Conservation (phyloP, 306 rosid species). For the Senna tora region DNA sequence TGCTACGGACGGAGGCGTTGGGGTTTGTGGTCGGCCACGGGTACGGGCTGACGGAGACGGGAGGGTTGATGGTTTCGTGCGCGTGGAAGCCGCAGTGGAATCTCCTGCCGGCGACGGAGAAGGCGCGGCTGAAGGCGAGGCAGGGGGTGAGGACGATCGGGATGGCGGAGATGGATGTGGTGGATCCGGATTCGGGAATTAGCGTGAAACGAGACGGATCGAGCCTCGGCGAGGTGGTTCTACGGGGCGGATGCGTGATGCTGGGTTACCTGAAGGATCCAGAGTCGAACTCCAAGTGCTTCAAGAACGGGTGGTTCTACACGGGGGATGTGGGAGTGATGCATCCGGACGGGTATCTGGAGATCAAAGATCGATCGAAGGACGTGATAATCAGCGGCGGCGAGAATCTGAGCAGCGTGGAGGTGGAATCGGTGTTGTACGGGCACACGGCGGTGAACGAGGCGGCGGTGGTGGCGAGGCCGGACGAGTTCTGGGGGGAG, state of each 20-base stretch:
- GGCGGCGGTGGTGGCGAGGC: slow-evolving; percentile 76
- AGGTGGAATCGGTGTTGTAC: slow-evolving; percentile 65
- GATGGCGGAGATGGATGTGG: slow-evolving; percentile 55
- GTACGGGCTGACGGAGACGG: slow-evolving; percentile 70
- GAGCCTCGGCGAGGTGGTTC: slow-evolving; percentile 56
- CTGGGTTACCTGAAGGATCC: slow-evolving; percentile 69
- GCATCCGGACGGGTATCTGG: slow-evolving; percentile 74
- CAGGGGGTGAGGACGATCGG: slow-evolving; percentile 66
- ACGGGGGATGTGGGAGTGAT: slow-evolving; percentile 77
- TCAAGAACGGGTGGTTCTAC: slow-evolving; percentile 66
- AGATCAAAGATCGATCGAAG: slow-evolving; percentile 71
- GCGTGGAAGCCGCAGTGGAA: slow-evolving; percentile 76
- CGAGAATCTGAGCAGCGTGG: slow-evolving; percentile 82
- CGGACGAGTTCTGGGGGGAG: slow-evolving; percentile 78
- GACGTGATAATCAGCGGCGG: slow-evolving; percentile 82
- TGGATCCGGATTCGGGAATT: slow-evolving; percentile 38
- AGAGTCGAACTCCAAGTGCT: slow-evolving; percentile 41
- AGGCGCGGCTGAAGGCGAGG: slow-evolving; percentile 66
- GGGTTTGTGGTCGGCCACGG: slow-evolving; percentile 69
- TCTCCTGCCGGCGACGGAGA: slow-evolving; percentile 55
- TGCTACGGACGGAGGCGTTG: slow-evolving; percentile 50
- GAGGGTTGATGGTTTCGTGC: slow-evolving; percentile 52
- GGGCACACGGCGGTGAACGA: slow-evolving; percentile 64
- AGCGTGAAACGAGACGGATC: slow-evolving; percentile 59
- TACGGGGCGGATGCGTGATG: slow-evolving; percentile 60